These are phyloP conservation scores for Trypanosomatidae sp. DNA, from an alignment of 208 protist genomes.

Conservation along the genomic window DNA sequence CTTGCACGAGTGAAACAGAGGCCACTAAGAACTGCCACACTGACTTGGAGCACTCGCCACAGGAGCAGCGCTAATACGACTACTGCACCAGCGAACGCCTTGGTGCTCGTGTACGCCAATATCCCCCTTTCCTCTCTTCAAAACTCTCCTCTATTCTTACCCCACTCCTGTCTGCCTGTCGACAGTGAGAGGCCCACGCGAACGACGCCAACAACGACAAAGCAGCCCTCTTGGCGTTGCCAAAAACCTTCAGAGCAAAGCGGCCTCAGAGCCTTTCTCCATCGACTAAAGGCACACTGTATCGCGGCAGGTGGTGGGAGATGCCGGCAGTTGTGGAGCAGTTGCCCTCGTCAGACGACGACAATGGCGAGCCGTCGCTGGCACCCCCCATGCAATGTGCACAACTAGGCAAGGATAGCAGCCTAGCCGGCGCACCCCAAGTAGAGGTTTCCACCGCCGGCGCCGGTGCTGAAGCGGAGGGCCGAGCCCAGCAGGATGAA, in stretches of 20 bases:
- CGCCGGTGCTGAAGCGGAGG: background rate
- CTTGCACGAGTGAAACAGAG: background rate
- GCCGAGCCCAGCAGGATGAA: background rate
- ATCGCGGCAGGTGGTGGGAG: background rate
- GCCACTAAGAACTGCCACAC: background rate
- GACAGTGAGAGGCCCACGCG: no score
- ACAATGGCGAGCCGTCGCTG: background rate
- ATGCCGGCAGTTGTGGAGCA: constrained; percentile 28
- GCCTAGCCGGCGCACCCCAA: background rate
- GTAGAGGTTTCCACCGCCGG: background rate
- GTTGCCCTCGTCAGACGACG: constrained; percentile 28
- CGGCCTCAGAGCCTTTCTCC: background rate
- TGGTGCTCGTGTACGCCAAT: background rate
- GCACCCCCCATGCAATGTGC: background rate
- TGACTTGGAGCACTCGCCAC: background rate
- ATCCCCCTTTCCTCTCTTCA: background rate
- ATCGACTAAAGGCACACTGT: background rate
- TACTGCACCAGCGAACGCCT: background rate
- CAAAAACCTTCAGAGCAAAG: background rate
- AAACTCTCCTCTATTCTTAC: background rate
- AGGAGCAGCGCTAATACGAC: background rate
- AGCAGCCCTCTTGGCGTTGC: background rate
- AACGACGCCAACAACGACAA: no score
- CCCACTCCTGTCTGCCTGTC: background rate
- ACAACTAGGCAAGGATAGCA: background rate